Conservation (phyloP, 2,329 filamentous ascomycete species). For the Pleomassaria siparia region DNA sequence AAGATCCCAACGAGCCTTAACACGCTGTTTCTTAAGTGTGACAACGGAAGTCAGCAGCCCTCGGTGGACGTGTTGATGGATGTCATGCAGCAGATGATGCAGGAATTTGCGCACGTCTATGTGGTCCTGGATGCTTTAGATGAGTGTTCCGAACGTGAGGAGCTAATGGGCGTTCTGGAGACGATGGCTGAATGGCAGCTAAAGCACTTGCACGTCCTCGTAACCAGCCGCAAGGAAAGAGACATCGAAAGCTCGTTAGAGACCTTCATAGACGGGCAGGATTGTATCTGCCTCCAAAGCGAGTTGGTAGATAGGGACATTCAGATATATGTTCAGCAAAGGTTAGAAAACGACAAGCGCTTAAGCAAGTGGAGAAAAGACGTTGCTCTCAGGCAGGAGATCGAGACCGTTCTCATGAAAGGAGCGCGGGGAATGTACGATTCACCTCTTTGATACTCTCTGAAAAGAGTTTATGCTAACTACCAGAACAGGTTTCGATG, state of each 20-base stretch:
- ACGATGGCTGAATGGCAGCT: conserved; percentile 22
- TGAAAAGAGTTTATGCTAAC: neutral
- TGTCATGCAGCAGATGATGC: conserved; percentile 23
- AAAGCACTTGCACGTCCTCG: conserved; percentile 24
- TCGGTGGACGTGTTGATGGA: conserved; percentile 22
- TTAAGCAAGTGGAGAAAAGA: conserved; percentile 31
- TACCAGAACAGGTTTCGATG: conserved; percentile 28
- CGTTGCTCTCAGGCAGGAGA: conserved; percentile 24
- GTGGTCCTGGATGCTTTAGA: conserved; percentile 34
- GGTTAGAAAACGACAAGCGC: conserved; percentile 37
- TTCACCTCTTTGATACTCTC: conserved; percentile 6
- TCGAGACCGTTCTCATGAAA: conserved; percentile 32
- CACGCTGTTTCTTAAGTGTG: neutral
- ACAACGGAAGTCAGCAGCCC: conserved; percentile 16
- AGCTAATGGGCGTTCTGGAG: conserved; percentile 26
- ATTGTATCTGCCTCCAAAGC: conserved; percentile 24
- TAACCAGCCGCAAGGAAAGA: conserved; percentile 31
- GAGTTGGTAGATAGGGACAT: conserved; percentile 31
- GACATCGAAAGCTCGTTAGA: conserved; percentile 28
- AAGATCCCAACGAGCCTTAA: conserved; percentile 21
- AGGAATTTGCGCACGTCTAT: conserved; percentile 20
- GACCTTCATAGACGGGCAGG: conserved; percentile 9
- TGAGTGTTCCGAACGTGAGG: conserved; percentile 23
- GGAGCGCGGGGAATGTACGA: conserved; percentile 29
- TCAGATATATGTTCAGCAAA: conserved; percentile 25